Percentiles rank a stretch among this genome's conserved stretches.
Evolutionary conservation across 257 asterid genomes (phyloP).

Genomic region (Knoxia roxburghii): DNA sequence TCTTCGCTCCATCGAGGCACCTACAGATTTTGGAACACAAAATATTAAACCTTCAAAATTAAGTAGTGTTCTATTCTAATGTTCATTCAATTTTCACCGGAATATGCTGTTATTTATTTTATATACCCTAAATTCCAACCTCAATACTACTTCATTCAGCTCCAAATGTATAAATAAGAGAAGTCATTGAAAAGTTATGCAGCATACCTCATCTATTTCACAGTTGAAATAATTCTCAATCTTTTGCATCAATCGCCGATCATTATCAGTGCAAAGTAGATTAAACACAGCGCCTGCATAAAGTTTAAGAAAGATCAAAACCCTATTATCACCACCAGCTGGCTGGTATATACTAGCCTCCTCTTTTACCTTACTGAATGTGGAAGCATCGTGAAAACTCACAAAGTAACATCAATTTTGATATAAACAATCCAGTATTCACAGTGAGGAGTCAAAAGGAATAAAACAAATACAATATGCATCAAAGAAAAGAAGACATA

Average conservation of each 20-base stretch:
- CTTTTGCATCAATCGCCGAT: constrained; percentile 37
- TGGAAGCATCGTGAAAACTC: background rate
- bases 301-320: constrained; percentile 8
- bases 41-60: background rate
- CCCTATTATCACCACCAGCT: background rate
- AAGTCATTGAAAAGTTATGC: background rate
- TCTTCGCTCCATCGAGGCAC: constrained; percentile 47
- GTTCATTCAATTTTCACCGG: too few species aligned
- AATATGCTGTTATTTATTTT: too few species aligned
- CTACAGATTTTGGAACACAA: constrained; percentile 26
- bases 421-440: background rate
- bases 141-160: too few species aligned
- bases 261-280: constrained; percentile 33
- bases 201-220: constrained; percentile 38
- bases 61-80: too few species aligned
- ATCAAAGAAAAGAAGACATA: background rate
- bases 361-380: too few species aligned
- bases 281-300: constrained; percentile 53
- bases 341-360: too few species aligned
- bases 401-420: background rate
- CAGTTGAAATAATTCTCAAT: constrained; percentile 54
- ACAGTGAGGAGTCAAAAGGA: background rate
- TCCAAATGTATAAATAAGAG: background rate
- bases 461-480: background rate
- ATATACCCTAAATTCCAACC: too few species aligned